Evolutionary conservation across 2,329 filamentous ascomycete species (phyloP).

Genomic region (Penicillium sp.): DNA sequence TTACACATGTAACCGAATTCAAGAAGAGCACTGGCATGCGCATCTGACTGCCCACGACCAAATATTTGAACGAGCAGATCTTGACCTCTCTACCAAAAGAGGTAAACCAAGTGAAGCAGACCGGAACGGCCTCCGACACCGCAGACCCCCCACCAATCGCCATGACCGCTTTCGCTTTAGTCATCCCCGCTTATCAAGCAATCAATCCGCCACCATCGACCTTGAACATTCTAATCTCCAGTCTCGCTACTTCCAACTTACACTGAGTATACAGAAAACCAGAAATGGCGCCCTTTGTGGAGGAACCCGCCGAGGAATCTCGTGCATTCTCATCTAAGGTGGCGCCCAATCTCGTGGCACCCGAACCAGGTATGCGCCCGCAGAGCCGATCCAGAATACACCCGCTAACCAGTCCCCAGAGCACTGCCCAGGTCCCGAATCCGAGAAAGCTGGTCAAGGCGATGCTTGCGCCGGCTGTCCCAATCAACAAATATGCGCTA

Average conservation of each 20-base stretch:
- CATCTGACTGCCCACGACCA: too few relatives aligned
- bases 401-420: constrained; percentile 49
- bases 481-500: constrained; percentile 93
- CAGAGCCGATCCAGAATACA: background rate
- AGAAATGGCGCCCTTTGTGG: constrained; percentile 76
- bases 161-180: background rate
- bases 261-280: background rate
- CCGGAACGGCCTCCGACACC: constrained; percentile 42
- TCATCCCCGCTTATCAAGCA: constrained; percentile 15
- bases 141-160: constrained; percentile 10
- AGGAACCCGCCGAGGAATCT: constrained; percentile 71
- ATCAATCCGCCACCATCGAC: constrained; percentile 21
- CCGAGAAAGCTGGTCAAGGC: constrained; percentile 58
- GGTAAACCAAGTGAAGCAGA: background rate
- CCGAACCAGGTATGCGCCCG: constrained; percentile 67
- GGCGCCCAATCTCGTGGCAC: constrained; percentile 83
- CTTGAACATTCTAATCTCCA: background rate
- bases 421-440: constrained; percentile 81
- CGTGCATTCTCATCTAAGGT: constrained; percentile 74
- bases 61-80: background rate
- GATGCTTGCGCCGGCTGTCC: constrained; percentile 94
- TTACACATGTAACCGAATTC: constrained; percentile 36
- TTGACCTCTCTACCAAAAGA: background rate
- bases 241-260: background rate
- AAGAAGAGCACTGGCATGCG: constrained; percentile 22